Evolutionary conservation across 148 eudicot species (phyloP).

Genomic region (Vaccinium macrocarpon): DNA sequence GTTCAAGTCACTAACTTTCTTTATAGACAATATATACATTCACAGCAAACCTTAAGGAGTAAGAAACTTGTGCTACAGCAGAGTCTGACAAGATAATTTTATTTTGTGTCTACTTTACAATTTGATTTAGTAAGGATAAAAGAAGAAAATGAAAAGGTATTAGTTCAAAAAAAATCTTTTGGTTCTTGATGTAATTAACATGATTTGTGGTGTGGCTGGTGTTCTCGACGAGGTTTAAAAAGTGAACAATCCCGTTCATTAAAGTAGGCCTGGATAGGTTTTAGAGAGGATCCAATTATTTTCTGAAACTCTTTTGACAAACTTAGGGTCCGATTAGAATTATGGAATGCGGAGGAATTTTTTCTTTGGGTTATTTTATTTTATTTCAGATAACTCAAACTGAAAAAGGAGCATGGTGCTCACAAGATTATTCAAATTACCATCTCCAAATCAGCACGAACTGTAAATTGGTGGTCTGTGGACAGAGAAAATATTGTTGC

Average conservation of each 20-base stretch:
- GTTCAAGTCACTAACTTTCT: neutral
- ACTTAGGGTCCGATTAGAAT: too few relatives aligned
- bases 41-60: constrained; percentile 5
- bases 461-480: too few relatives aligned
- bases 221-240: too few relatives aligned
- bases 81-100: neutral
- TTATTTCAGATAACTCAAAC: too few relatives aligned
- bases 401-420: too few relatives aligned
- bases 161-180: neutral
- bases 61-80: constrained; percentile 4
- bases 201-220: too few relatives aligned
- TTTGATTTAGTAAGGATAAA: neutral
- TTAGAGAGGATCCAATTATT: neutral
- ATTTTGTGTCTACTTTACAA: neutral
- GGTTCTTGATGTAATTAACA: too few relatives aligned
- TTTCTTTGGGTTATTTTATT: too few relatives aligned
- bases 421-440: neutral
- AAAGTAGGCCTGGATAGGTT: neutral
- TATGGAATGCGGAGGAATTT: too few relatives aligned
- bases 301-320: neutral
- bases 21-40: neutral
- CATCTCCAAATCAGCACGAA: too few relatives aligned
- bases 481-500: too few relatives aligned
- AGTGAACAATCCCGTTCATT: too few relatives aligned
- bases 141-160: neutral